Conservation (phyloP, 148 eudicot genomes). For the Drosera capensis region DNA sequence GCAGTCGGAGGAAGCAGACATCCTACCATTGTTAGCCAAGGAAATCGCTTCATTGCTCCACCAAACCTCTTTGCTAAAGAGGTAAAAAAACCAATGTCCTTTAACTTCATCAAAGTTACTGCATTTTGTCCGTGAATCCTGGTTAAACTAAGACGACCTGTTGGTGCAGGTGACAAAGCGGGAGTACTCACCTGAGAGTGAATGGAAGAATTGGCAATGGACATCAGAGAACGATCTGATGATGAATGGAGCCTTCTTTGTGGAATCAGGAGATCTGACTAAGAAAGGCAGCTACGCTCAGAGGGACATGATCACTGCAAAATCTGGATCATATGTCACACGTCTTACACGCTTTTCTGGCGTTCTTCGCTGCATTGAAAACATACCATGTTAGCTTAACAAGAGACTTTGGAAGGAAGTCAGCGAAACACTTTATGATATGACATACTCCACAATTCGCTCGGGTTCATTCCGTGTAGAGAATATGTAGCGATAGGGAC, state of each 20-base stretch:
- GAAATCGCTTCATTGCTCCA: slow-evolving; percentile 33
- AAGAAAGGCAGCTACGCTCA: background rate
- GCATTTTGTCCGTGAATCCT: background rate
- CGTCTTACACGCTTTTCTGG: slow-evolving; percentile 30
- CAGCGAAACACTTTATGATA: too few relatives aligned
- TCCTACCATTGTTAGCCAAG: slow-evolving; percentile 29
- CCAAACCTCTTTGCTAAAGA: slow-evolving; percentile 21
- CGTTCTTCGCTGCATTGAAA: slow-evolving; percentile 19
- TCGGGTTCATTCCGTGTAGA: too few relatives aligned
- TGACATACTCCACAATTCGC: too few relatives aligned
- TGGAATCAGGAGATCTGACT: slow-evolving; percentile 17
- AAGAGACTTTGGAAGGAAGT: too few relatives aligned
- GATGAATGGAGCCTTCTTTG: slow-evolving; percentile 32
- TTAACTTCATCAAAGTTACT: background rate
- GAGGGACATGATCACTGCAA: slow-evolving; percentile 18
- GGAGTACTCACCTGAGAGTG: slow-evolving; percentile 29
- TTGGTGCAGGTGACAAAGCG: slow-evolving; percentile 34
- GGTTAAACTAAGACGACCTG: background rate
- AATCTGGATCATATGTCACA: slow-evolving; percentile 21
- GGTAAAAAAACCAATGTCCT: slow-evolving; percentile 7
- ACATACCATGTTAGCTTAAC: slow-evolving; percentile 12
- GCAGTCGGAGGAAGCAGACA: slow-evolving; percentile 32
- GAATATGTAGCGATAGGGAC: too few relatives aligned
- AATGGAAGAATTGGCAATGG: slow-evolving; percentile 43
- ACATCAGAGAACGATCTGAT: slow-evolving; percentile 29